Conservation (phyloP, 108 stramenopile genomes). For the Pseudonitzschia delicatissima region DNA sequence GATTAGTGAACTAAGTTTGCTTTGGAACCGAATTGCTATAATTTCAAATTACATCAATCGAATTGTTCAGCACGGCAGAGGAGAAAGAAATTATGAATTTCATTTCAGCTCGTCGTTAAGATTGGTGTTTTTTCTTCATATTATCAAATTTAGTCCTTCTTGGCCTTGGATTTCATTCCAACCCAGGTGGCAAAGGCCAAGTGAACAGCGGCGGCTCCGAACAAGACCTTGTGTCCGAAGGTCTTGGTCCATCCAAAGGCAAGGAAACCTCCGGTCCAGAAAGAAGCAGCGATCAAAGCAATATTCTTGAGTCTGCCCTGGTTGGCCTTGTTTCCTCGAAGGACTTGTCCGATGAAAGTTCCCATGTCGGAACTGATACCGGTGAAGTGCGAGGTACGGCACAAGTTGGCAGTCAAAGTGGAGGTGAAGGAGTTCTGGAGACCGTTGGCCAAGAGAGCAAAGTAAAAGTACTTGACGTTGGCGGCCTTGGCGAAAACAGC, state of each 20-base stretch:
- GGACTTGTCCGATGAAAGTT: constrained; percentile 42
- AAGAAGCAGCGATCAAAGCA: constrained; percentile 27
- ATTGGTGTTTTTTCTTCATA: no score
- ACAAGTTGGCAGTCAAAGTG: constrained; percentile 40
- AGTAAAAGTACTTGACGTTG: constrained; percentile 20
- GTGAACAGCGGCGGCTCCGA: constrained; percentile 8
- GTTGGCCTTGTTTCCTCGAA: constrained; percentile 46
- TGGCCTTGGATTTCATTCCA: no score
- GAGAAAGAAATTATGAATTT: no score
- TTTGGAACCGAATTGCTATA: no score
- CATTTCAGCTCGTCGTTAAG: no score
- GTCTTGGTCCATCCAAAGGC: constrained; percentile 12
- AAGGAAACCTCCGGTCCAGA: constrained; percentile 42
- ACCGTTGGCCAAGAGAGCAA: constrained; percentile 43
- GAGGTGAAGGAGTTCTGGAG: constrained; percentile 47
- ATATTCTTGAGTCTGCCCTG: constrained; percentile 36
- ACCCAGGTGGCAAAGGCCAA: constrained; percentile 6
- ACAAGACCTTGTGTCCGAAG: constrained; percentile 7
- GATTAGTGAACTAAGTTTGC: no score
- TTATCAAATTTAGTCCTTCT: no score
- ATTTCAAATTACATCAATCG: no score
- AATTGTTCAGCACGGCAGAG: no score
- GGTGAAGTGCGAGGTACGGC: constrained; percentile 48
- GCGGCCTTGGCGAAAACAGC: constrained; percentile 2
- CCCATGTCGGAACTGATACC: constrained; percentile 56